Evolutionary conservation across 192 early-diverging fungal genomes (phyloP).

Genomic region (Allomyces macrogynus): DNA sequence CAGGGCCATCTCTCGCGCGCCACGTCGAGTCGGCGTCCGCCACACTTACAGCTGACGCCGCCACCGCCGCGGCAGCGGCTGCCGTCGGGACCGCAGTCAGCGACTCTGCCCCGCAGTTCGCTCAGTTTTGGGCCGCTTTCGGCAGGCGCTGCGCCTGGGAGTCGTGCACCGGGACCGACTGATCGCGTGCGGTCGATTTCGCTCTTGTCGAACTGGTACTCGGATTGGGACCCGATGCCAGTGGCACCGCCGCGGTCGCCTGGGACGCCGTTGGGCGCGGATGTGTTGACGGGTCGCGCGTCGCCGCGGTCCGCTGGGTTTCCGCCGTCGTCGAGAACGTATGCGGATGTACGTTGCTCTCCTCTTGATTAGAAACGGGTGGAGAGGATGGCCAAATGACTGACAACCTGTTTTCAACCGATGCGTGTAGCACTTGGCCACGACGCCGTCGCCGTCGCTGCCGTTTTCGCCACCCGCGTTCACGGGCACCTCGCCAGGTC

Average conservation of each 20-base stretch:
- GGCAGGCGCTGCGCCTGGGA: no score
- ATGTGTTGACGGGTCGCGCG: not conserved
- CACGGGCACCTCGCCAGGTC: not conserved
- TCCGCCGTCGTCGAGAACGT: not conserved
- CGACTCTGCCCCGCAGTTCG: not conserved
- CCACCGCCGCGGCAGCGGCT: not conserved
- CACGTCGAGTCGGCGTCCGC: not conserved
- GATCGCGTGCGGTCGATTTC: not conserved
- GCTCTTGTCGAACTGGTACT: not conserved
- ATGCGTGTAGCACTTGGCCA: not conserved
- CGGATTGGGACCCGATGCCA: not conserved
- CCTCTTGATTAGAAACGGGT: not conserved
- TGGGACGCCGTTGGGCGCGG: not conserved
- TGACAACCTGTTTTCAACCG: conserved; percentile 9
- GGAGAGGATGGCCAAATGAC: not conserved
- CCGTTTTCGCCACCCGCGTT: not conserved
- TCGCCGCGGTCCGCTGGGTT: not conserved
- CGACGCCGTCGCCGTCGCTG: no score
- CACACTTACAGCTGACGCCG: not conserved
- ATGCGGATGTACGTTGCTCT: not conserved
- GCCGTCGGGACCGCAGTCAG: not conserved
- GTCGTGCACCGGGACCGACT: no score
- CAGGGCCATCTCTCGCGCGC: not conserved
- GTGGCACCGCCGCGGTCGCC: not conserved
- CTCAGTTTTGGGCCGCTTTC: no score